phyloP scores from a whole-genome alignment of 2,329 filamentous ascomycete species.

The Ceratocystis smalleyi region DNA sequence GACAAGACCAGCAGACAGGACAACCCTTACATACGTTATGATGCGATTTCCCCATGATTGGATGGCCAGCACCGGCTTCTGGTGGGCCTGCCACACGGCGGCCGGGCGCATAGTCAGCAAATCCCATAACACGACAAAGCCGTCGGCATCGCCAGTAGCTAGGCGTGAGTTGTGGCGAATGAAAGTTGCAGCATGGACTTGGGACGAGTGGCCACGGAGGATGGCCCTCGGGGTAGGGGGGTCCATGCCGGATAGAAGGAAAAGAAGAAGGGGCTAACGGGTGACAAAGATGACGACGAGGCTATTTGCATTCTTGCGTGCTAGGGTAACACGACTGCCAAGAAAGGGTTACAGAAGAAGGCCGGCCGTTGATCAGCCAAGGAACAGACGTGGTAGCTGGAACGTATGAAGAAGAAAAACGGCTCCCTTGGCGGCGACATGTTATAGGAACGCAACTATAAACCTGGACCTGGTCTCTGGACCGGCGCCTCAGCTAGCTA shows the following conservation, averaged over 20 bases:
- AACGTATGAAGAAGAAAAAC: too few species aligned
- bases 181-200: constrained; percentile 65
- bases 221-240: constrained; percentile 37
- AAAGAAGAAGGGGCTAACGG: neutral
- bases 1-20: neutral
- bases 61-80: constrained; percentile 59
- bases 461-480: too few species aligned
- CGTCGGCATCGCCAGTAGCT: constrained; percentile 75
- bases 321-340: neutral
- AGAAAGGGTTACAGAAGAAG: too few species aligned
- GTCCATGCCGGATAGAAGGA: neutral
- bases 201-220: constrained; percentile 68
- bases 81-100: constrained; percentile 77
- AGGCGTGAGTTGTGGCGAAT: constrained; percentile 59
- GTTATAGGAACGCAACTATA: neutral
- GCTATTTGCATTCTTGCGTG: too few species aligned
- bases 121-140: constrained; percentile 78
- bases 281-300: too few species aligned
- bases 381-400: too few species aligned
- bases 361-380: too few species aligned
- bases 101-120: constrained; percentile 63
- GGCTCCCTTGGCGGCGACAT: neutral
- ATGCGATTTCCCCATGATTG: constrained; percentile 58
- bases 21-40: constrained; percentile 56
- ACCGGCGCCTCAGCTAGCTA: neutral